Percentiles rank a stretch among this genome's conserved stretches.
Evolutionary conservation across 2,329 filamentous ascomycete genomes (phyloP).

Genomic region (Sphaerulina musiva): DNA sequence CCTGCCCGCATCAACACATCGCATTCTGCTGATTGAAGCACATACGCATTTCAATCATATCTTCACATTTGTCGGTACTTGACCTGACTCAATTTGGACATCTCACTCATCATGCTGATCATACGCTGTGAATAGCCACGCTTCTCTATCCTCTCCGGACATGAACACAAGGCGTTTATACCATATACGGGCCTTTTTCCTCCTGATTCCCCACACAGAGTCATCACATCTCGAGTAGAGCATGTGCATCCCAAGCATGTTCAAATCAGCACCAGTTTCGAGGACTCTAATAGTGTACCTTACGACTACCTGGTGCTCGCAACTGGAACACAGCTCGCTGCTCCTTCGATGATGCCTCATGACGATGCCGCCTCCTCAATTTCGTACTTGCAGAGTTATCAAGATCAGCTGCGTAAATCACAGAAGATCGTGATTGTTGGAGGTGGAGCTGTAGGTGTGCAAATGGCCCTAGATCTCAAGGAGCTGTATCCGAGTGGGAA

Average conservation of each 20-base stretch:
- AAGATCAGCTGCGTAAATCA: slow-evolving; percentile 22
- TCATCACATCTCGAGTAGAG: slow-evolving; percentile 16
- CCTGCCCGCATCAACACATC: slow-evolving; percentile 9
- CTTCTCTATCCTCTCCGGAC: slow-evolving; percentile 19
- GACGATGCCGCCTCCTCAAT: slow-evolving; percentile 13
- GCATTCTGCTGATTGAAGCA: slow-evolving; percentile 21
- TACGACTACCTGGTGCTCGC: slow-evolving; percentile 23
- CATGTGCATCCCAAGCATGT: slow-evolving; percentile 15
- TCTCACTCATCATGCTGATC: not conserved
- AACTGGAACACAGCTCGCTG: slow-evolving; percentile 17
- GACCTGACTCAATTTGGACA: not conserved
- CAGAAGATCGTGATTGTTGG: slow-evolving; percentile 35
- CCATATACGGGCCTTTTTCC: slow-evolving; percentile 19
- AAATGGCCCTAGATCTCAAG: slow-evolving; percentile 56
- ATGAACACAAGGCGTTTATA: slow-evolving; percentile 23
- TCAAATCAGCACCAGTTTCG: slow-evolving; percentile 13
- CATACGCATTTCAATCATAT: slow-evolving; percentile 22
- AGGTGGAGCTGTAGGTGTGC: slow-evolving; percentile 56
- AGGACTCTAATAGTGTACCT: slow-evolving; percentile 15
- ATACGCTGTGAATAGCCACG: slow-evolving; percentile 10
- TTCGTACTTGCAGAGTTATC: slow-evolving; percentile 13
- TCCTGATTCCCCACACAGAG: slow-evolving; percentile 8
- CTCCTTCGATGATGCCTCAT: slow-evolving; percentile 20
- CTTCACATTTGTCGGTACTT: slow-evolving; percentile 18
- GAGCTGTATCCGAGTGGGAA: slow-evolving; percentile 50